Evolutionary conservation across 2,329 filamentous ascomycete species (phyloP).

Genomic region (Madurella mycetomatis): DNA sequence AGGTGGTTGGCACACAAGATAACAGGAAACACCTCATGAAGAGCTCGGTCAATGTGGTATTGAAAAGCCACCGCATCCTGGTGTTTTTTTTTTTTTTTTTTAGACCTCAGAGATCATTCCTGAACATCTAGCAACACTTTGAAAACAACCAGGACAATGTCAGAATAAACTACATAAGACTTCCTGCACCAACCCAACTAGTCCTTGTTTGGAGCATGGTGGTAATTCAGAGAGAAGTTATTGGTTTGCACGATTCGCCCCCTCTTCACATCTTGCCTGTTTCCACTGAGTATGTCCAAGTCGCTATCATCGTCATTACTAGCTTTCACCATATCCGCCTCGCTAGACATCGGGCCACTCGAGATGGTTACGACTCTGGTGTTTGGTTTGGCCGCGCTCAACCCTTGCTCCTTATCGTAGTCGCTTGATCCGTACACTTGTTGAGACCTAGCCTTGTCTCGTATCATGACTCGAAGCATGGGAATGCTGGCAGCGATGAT

Average conservation of each 20-base stretch:
- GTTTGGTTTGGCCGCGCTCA: neutral
- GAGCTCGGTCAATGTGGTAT: too few species aligned
- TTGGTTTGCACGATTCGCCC: constrained; percentile 12
- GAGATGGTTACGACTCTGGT: constrained; percentile 9
- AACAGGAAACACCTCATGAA: too few species aligned
- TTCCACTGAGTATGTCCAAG: constrained; percentile 4
- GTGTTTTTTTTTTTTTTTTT: too few species aligned
- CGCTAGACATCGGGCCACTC: constrained; percentile 2
- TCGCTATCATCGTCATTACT: constrained; percentile 11
- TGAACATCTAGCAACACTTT: too few species aligned
- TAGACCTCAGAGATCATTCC: too few species aligned
- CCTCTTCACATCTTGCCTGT: neutral
- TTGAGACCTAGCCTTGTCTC: neutral
- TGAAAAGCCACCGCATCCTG: too few species aligned
- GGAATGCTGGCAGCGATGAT: constrained; percentile 23
- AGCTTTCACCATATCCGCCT: neutral
- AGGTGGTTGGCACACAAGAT: too few species aligned
- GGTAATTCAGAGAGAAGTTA: constrained; percentile 9
- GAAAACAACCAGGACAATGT: too few species aligned
- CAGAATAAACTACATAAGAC: too few species aligned
- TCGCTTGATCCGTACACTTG: neutral
- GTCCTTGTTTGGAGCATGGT: neutral
- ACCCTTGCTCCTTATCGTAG: neutral
- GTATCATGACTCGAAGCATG: constrained; percentile 12
- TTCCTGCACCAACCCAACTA: too few species aligned